A percentile compares a stretch with the other conserved stretches of the same genome.
These are phyloP conservation scores for Thraustotheca clavata DNA, from an alignment of 352 stramenopile species.

Conservation along the genomic window DNA sequence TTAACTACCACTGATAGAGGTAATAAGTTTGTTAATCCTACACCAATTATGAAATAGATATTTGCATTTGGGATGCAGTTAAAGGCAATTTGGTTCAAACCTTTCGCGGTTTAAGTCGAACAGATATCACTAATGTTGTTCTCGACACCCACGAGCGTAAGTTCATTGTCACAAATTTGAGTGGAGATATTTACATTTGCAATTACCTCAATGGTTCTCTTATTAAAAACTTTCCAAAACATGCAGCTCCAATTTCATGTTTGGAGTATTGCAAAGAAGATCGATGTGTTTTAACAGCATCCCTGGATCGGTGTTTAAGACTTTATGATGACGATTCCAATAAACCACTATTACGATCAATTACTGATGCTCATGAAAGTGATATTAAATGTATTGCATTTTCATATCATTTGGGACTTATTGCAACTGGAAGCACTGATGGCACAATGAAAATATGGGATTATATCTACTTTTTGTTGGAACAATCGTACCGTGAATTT, in stretches of 20 bases:
- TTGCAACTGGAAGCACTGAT: conserved; percentile 51
- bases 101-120: conserved; percentile 38
- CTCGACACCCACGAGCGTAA: conserved; percentile 61
- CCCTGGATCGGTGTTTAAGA: conserved; percentile 62
- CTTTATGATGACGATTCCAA: conserved; percentile 60
- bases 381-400: conserved; percentile 77
- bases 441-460: conserved; percentile 77
- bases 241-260: conserved; percentile 49
- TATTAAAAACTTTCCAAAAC: conserved; percentile 50
- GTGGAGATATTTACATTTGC: conserved; percentile 53
- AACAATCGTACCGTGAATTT: conserved; percentile 37
- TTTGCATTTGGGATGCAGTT: conserved; percentile 60
- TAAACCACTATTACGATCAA: conserved; percentile 52
- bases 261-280: conserved; percentile 74
- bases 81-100: conserved; percentile 46
- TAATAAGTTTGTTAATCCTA: not conserved
- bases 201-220: conserved; percentile 73
- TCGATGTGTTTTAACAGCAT: conserved; percentile 56
- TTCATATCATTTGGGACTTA: conserved; percentile 54
- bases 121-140: conserved; percentile 66
- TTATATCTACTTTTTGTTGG: conserved; percentile 75
- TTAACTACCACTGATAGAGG: conserved; percentile 51
- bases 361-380: conserved; percentile 57
- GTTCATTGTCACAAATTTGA: conserved; percentile 54
- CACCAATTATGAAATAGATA: conserved; percentile 29